Evolutionary conservation across 2,329 filamentous ascomycete species (phyloP), one percentile per base, ranked within the genome.

Genomic region (Diaporthe eres): DNA sequence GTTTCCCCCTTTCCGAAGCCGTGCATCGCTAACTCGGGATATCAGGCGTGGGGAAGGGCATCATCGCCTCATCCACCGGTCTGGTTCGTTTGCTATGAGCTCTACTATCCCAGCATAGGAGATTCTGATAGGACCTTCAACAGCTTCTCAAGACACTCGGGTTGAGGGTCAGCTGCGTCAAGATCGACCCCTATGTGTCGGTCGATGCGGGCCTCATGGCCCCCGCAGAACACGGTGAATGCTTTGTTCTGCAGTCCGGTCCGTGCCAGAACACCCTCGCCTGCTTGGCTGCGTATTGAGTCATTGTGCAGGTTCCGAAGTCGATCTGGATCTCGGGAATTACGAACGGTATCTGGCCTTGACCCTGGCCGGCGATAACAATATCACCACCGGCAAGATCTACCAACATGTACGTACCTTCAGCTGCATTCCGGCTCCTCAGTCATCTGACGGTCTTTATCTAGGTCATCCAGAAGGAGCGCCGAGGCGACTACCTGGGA

Each of bases 331-430:
- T 80, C 85, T 91, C 60, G 90, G 90, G 28, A 90, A 90, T 82
- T 91, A 90, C 79, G 88, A 90, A 80, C 81, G 87, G 76, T 98
- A 98, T 83, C 92, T 98, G 73, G 93, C 93, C 81, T 93, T 96
- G 78, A 94, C 93, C 74, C 89, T 98, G 77, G 95, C 92, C 12
- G 89, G 93, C 77, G 95, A 98, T 80, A 95, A 96, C 88, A 98
- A 98, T 85, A 98, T 99, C 85, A 99, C 97, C 4, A 98, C 96
- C 8, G 97, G 97, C 82, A 98, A 98, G 88, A 95, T 98, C 80
- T 98, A 98, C 86, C 90, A 95, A 82, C 92, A 94, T 81, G 96
- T 98, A 72, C 95, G 98, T 80, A 89, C 93, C 82, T 88, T 90
- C 73, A 55, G 9, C 44, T 31, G 47, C 72, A 58, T 4, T 4